Evolutionary conservation across 2,329 filamentous ascomycete species (phyloP).

Genomic region (Aspergillus pseudotamarii): DNA sequence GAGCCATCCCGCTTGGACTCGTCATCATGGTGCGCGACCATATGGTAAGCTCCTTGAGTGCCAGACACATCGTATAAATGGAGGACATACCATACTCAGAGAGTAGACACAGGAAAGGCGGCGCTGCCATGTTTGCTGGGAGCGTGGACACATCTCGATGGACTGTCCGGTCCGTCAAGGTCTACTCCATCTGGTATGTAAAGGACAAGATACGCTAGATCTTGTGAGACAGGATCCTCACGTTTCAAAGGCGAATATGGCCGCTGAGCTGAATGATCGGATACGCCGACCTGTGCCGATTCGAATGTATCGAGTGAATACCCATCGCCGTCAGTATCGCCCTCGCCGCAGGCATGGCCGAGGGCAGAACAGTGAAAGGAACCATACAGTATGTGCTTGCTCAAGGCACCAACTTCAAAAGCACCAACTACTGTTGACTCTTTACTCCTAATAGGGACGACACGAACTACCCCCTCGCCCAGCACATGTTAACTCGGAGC

Average conservation of each 20-base stretch:
- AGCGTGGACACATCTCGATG: slow-evolving; percentile 1
- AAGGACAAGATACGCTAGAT: not conserved
- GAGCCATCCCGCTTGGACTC: not conserved
- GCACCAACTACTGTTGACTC: not conserved
- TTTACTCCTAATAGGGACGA: not conserved
- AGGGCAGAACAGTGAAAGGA: not conserved
- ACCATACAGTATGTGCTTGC: not conserved
- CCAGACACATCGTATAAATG: not conserved
- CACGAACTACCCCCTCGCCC: not conserved
- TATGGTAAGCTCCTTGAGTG: not conserved
- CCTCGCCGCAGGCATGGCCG: not conserved
- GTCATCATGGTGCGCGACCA: not conserved
- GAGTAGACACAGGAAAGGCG: not conserved
- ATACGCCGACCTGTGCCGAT: not conserved
- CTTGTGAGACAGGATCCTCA: not conserved
- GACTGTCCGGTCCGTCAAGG: not conserved
- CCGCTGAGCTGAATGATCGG: not conserved
- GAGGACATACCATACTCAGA: not conserved
- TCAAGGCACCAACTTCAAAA: not conserved
- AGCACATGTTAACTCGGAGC: not conserved
- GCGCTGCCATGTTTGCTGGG: slow-evolving; percentile 6
- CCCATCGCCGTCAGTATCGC: not conserved
- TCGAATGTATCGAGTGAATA: not conserved
- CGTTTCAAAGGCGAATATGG: not conserved
- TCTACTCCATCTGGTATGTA: not conserved